A percentile compares a stretch with the other conserved stretches of the same genome.
These are phyloP conservation scores for Lepidium africanum DNA, from an alignment of 345 rosid species.

Conservation along the genomic window DNA sequence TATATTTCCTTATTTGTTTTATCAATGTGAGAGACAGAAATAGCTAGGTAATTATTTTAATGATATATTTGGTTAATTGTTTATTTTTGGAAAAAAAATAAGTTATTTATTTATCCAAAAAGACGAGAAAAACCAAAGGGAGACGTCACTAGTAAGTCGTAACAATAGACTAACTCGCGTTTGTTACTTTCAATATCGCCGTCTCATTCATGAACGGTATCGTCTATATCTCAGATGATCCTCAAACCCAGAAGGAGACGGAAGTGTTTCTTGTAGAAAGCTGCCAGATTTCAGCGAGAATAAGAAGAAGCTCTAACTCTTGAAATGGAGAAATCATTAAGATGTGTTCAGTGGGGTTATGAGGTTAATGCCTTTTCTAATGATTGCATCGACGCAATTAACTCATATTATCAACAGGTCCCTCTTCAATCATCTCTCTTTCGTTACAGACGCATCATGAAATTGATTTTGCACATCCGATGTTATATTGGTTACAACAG, in stretches of 20 bases:
- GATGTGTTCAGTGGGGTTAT: conserved; percentile 73
- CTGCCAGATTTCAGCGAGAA: background rate
- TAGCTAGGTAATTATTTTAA: no score
- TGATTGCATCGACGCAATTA: conserved; percentile 60
- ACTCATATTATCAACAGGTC: conserved; percentile 69
- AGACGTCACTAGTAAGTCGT: background rate
- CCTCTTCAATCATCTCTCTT: background rate
- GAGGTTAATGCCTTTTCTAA: conserved; percentile 55
- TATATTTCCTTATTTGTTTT: no score
- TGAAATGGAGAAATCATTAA: conserved; percentile 40
- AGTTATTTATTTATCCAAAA: background rate
- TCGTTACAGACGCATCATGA: background rate
- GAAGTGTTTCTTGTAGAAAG: background rate
- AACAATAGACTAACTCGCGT: background rate
- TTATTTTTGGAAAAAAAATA: no score
- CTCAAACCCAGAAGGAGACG: background rate
- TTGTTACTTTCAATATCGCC: background rate
- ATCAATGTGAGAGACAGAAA: no score
- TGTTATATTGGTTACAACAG: background rate
- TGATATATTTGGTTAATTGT: no score
- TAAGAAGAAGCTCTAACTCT: background rate
- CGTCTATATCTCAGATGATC: background rate
- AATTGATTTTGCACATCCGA: background rate
- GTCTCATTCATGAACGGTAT: background rate
- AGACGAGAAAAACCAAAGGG: background rate